These are phyloP conservation scores for Exophiala spinifera DNA, from an alignment of 2,329 filamentous ascomycete species.

Conservation along the genomic window DNA sequence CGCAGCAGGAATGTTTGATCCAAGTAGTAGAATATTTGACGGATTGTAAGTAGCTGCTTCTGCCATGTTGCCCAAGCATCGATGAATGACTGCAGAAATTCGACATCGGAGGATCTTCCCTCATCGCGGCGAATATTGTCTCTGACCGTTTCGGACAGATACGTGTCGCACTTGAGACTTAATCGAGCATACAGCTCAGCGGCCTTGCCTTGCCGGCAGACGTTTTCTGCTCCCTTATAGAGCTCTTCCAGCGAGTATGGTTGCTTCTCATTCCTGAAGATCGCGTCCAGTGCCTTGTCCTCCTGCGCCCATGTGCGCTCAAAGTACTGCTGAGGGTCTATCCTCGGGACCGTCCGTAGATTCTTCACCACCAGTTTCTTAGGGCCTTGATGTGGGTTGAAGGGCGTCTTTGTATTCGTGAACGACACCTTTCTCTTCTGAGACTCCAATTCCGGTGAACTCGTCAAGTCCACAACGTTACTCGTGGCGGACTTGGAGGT, in stretches of 20 bases:
- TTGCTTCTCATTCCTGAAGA: conserved; percentile 66
- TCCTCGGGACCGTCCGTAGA: conserved; percentile 62
- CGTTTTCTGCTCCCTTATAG: conserved; percentile 86
- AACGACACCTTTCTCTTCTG: conserved; percentile 34
- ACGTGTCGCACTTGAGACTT: conserved; percentile 61
- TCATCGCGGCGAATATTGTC: conserved; percentile 56
- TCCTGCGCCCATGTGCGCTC: conserved; percentile 71
- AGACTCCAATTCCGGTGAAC: conserved; percentile 30
- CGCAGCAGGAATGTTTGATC: conserved; percentile 84
- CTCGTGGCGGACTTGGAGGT: conserved; percentile 39
- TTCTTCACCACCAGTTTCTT: conserved; percentile 95
- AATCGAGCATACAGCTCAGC: conserved; percentile 65
- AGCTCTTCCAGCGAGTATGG: conserved; percentile 79
- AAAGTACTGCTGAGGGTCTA: conserved; percentile 74
- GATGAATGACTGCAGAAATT: conserved; percentile 60
- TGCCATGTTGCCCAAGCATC: conserved; percentile 75
- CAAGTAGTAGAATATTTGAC: conserved; percentile 89
- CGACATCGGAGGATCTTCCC: conserved; percentile 57
- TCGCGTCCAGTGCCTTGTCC: conserved; percentile 65
- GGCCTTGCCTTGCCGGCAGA: conserved; percentile 76
- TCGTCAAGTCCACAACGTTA: conserved; percentile 48
- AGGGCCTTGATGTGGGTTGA: conserved; percentile 72
- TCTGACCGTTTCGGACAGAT: conserved; percentile 58
- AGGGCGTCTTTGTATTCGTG: conserved; percentile 41
- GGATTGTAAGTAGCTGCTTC: conserved; percentile 70